phyloP scores from a whole-genome alignment of 768 basidiomycete species.

The Candolleomyces eurysporus region DNA sequence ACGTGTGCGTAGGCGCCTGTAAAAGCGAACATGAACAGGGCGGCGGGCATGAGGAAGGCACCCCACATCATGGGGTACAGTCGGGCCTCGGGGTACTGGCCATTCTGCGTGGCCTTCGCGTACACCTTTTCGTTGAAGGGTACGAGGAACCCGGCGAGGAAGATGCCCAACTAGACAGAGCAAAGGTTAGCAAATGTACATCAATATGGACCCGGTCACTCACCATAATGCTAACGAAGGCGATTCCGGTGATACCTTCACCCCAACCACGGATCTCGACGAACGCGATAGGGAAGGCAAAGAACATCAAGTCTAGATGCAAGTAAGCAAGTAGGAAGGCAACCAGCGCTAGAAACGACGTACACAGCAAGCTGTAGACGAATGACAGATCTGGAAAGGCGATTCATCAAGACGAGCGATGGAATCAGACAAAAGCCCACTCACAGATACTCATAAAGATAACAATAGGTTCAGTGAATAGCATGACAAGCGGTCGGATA shows the following conservation, averaged over 20 bases:
- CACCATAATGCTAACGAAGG: constrained; percentile 45
- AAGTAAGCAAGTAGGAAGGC: constrained; percentile 12
- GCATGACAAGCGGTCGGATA: constrained; percentile 37
- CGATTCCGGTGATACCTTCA: constrained; percentile 36
- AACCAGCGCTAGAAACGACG: no score
- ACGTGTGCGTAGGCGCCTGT: constrained; percentile 39
- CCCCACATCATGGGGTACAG: constrained; percentile 41
- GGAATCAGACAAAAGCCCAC: constrained; percentile 7
- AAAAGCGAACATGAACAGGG: constrained; percentile 45
- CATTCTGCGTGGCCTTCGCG: constrained; percentile 27
- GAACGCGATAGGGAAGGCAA: constrained; percentile 44
- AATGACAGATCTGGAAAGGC: constrained; percentile 38
- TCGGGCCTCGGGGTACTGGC: constrained; percentile 42
- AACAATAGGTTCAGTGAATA: constrained; percentile 44
- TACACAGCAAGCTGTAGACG: constrained; percentile 38
- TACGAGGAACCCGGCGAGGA: constrained; percentile 27
- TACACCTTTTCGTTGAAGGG: constrained; percentile 35
- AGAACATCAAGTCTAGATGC: constrained; percentile 35
- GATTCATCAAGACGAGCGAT: neutral
- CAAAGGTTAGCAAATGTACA: neutral
- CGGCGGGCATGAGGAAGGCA: constrained; percentile 34
- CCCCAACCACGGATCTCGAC: constrained; percentile 37
- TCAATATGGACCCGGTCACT: constrained; percentile 11
- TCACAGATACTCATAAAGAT: constrained; percentile 41
- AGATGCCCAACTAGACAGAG: constrained; percentile 30